Percentiles rank a stretch among this genome's conserved stretches.
phyloP scores from a whole-genome alignment of 257 asterid species.

The Solanum commersonii region DNA sequence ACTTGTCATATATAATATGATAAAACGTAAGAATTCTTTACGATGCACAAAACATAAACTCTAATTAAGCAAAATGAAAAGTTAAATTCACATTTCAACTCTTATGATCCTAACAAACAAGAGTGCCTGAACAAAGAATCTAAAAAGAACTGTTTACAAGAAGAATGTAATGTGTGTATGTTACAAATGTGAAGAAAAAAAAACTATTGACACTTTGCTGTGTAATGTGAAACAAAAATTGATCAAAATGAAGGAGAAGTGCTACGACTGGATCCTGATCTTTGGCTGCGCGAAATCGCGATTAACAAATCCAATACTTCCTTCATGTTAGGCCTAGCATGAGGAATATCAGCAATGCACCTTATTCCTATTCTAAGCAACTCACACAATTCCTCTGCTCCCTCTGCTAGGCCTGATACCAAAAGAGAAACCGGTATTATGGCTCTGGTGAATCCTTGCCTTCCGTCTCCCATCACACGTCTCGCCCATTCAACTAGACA shows the following conservation, averaged over 20 bases:
- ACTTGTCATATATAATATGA: neutral
- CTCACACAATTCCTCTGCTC: constrained; percentile 64
- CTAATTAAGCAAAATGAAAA: neutral
- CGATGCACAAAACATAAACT: neutral
- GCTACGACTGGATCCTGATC: constrained; percentile 17
- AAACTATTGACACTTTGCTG: neutral
- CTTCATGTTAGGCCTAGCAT: constrained; percentile 81
- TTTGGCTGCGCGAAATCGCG: constrained; percentile 27
- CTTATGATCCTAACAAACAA: constrained; percentile 2
- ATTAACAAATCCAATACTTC: constrained; percentile 70
- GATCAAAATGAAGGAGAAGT: constrained; percentile 13
- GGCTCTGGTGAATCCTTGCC: constrained; percentile 20
- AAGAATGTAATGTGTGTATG: neutral
- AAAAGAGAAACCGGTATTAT: constrained; percentile 47
- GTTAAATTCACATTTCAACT: neutral
- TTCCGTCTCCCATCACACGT: constrained; percentile 65
- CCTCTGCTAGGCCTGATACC: constrained; percentile 58
- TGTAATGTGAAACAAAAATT: neutral
- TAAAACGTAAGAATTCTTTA: neutral
- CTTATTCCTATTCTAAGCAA: constrained; percentile 62
- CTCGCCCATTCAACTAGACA: constrained; percentile 88
- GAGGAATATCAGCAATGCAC: constrained; percentile 71
- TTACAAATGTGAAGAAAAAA: neutral
- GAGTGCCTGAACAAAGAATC: neutral
- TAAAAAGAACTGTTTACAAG: neutral